These are phyloP conservation scores for Psilocybe azurescens DNA, from an alignment of 768 basidiomycete genomes.

Conservation along the genomic window DNA sequence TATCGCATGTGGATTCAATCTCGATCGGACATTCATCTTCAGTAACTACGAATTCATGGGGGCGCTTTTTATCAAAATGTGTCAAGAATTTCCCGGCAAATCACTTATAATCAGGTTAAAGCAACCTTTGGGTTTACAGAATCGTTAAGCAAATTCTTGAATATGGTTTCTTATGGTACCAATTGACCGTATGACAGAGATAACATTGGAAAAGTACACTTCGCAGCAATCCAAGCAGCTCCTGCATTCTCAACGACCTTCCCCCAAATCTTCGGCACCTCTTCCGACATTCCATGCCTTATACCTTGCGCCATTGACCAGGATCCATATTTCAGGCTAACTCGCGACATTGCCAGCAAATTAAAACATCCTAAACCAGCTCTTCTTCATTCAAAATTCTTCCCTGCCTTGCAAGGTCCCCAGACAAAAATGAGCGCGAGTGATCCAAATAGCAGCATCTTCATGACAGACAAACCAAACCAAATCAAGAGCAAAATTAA, in stretches of 20 bases:
- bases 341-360: constrained; percentile 92
- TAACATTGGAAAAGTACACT: constrained; percentile 98
- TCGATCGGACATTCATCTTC: constrained; percentile 96
- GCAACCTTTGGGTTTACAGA: constrained; percentile 97
- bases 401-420: constrained; percentile 96
- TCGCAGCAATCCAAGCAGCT: constrained; percentile 93
- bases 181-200: constrained; percentile 60
- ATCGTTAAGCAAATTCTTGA: constrained; percentile 64
- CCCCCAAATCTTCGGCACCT: constrained; percentile 93
- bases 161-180: background rate
- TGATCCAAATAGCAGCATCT: constrained; percentile 91
- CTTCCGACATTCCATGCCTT: constrained; percentile 84
- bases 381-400: constrained; percentile 94
- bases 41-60: constrained; percentile 87
- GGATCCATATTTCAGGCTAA: constrained; percentile 96
- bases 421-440: constrained; percentile 99
- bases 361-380: constrained; percentile 96
- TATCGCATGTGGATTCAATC: constrained; percentile 93
- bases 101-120: constrained; percentile 92
- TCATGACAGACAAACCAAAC: constrained; percentile 90
- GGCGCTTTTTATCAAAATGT: constrained; percentile 95
- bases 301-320: constrained; percentile 99
- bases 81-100: constrained; percentile 89
- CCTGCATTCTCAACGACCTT: constrained; percentile 98
- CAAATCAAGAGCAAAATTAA: constrained; percentile 99